Conservation (phyloP, 2,329 filamentous ascomycete genomes). For the Scortechinia acanthostroma region DNA sequence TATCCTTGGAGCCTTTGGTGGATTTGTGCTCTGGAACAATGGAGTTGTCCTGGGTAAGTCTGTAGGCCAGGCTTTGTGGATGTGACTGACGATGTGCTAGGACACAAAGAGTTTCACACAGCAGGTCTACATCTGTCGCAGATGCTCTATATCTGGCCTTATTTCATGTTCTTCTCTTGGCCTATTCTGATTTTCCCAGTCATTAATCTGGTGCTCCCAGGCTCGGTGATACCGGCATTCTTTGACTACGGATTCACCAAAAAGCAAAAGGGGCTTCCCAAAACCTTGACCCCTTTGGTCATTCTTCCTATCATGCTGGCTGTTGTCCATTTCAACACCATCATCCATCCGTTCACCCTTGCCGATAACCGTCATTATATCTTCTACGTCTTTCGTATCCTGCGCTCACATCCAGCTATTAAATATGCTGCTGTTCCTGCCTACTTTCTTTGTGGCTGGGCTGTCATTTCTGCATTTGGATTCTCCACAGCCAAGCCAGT, state of each 20-base stretch:
- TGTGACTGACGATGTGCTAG: slow-evolving; percentile 26
- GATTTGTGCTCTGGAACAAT: slow-evolving; percentile 79
- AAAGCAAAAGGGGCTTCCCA: slow-evolving; percentile 17
- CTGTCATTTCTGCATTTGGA: not conserved
- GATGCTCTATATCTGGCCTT: slow-evolving; percentile 91
- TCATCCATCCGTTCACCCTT: slow-evolving; percentile 89
- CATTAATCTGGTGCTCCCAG: slow-evolving; percentile 23
- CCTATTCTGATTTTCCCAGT: slow-evolving; percentile 59
- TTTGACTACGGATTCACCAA: slow-evolving; percentile 13
- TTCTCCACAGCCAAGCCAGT: not conserved
- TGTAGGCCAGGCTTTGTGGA: not conserved
- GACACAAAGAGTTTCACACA: slow-evolving; percentile 89
- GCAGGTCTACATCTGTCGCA: slow-evolving; percentile 84
- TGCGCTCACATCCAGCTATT: slow-evolving; percentile 55
- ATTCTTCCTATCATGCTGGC: slow-evolving; percentile 19
- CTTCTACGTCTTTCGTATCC: slow-evolving; percentile 88
- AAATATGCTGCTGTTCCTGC: slow-evolving; percentile 62
- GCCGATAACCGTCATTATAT: slow-evolving; percentile 96
- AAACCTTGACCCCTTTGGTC: slow-evolving; percentile 24
- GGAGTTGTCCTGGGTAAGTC: slow-evolving; percentile 79
- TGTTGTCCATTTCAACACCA: slow-evolving; percentile 75
- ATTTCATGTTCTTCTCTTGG: slow-evolving; percentile 81
- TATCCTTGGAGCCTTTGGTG: slow-evolving; percentile 60
- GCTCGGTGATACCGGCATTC: not conserved
- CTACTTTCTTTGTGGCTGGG: slow-evolving; percentile 67